These are phyloP conservation scores for Samsoniella hepiali DNA, from an alignment of 2,329 filamentous ascomycete species.

Conservation along the genomic window DNA sequence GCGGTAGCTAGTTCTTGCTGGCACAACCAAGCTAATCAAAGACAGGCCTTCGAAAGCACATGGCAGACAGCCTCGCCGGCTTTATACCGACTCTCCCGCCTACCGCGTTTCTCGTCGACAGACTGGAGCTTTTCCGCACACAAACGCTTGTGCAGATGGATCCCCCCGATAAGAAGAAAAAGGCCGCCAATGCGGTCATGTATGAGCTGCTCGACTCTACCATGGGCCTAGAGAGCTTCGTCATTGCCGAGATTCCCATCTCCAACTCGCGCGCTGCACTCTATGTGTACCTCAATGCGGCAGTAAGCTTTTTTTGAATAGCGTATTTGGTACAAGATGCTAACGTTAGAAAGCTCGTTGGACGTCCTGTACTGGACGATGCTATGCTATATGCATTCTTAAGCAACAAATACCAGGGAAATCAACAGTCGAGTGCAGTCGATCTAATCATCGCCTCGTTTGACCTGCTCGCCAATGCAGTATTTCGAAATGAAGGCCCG, in stretches of 20 bases:
- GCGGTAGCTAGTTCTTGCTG: not conserved
- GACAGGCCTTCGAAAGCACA: constrained; percentile 44
- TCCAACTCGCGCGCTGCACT: constrained; percentile 76
- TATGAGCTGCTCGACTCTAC: constrained; percentile 57
- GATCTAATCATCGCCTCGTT: constrained; percentile 88
- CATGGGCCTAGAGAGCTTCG: constrained; percentile 53
- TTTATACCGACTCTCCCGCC: constrained; percentile 59
- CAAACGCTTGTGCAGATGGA: constrained; percentile 55
- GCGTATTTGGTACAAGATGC: no score
- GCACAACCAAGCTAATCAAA: not conserved
- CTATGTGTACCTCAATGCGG: constrained; percentile 80
- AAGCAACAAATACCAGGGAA: constrained; percentile 80
- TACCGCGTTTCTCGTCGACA: constrained; percentile 50
- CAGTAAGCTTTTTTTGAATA: constrained; percentile 51
- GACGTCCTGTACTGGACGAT: constrained; percentile 81
- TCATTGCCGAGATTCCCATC: constrained; percentile 62
- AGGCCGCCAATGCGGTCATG: constrained; percentile 46
- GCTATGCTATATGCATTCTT: constrained; percentile 73
- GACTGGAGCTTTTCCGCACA: constrained; percentile 56
- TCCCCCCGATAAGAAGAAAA: constrained; percentile 51
- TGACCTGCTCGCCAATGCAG: constrained; percentile 82
- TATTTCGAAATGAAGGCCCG: constrained; percentile 61
- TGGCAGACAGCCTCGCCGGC: constrained; percentile 48
- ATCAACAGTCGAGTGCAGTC: constrained; percentile 71
- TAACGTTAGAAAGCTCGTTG: constrained; percentile 60